phyloP scores from a whole-genome alignment of 495 filamentous ascomycete genomes.

The Margaritispora aquatica region DNA sequence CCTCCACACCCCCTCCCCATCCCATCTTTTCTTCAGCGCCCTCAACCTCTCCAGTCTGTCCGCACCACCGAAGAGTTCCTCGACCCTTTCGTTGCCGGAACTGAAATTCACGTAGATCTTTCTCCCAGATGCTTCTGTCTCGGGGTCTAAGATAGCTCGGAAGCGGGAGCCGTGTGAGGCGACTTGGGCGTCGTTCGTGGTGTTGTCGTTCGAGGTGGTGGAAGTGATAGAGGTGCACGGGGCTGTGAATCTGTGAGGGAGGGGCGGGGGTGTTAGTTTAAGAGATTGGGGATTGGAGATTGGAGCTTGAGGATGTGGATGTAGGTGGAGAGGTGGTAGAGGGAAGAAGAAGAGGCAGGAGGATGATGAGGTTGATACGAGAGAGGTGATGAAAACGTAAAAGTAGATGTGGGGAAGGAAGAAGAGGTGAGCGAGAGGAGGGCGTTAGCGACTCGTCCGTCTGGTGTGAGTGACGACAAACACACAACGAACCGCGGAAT shows the following conservation, averaged over 20 bases:
- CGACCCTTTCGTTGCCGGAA: conserved; percentile 33
- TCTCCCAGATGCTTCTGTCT: not conserved
- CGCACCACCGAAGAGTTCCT: conserved; percentile 23
- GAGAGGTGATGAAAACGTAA: not conserved
- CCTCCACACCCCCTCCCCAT: too few relatives aligned
- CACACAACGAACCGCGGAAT: too few relatives aligned
- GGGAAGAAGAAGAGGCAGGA: not conserved
- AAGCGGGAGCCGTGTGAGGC: not conserved
- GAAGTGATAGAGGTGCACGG: too few relatives aligned
- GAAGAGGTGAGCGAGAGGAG: too few relatives aligned
- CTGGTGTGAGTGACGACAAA: too few relatives aligned
- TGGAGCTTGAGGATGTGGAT: too few relatives aligned
- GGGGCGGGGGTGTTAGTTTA: not conserved
- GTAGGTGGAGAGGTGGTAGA: not conserved
- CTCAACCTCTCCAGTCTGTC: conserved; percentile 27
- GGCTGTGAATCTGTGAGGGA: not conserved
- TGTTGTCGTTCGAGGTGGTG: too few relatives aligned
- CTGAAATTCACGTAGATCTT: conserved; percentile 32
- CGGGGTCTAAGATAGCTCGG: not conserved
- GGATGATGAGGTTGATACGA: not conserved
- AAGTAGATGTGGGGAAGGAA: too few relatives aligned
- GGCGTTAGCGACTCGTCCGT: too few relatives aligned
- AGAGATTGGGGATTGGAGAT: too few relatives aligned
- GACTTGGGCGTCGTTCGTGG: not conserved
- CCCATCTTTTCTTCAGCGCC: conserved; percentile 29